phyloP scores from a whole-genome alignment of 345 rosid genomes.

The Aurinia saxatilis region DNA sequence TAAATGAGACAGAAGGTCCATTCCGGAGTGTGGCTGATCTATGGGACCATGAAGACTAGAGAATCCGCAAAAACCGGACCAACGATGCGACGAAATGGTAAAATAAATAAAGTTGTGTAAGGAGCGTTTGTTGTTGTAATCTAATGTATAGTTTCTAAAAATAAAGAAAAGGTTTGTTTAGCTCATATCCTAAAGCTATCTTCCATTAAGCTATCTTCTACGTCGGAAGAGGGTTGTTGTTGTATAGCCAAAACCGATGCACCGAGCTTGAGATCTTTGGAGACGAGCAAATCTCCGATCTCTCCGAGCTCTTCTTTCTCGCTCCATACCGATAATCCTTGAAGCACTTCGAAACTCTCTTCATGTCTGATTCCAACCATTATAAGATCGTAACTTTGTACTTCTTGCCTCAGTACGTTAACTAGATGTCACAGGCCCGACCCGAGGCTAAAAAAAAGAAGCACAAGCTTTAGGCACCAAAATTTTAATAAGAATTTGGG shows the following conservation, averaged over 20 bases:
- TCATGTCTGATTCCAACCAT: slow-evolving; percentile 35
- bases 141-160: neutral
- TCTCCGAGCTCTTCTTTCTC: slow-evolving; percentile 33
- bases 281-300: slow-evolving; percentile 30
- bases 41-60: slow-evolving; percentile 50
- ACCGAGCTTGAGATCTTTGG: slow-evolving; percentile 19
- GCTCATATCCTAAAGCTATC: neutral
- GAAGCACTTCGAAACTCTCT: neutral
- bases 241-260: slow-evolving; percentile 30
- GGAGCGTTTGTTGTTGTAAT: neutral
- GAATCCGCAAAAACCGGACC: neutral
- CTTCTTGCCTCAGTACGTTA: neutral
- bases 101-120: neutral
- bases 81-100: neutral
- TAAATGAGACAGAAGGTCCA: slow-evolving; percentile 36
- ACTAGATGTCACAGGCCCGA: too few species aligned
- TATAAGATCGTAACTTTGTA: slow-evolving; percentile 23
- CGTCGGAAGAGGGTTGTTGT: slow-evolving; percentile 24
- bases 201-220: neutral
- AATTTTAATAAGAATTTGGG: too few species aligned
- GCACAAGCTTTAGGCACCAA: too few species aligned
- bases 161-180: neutral
- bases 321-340: slow-evolving; percentile 33
- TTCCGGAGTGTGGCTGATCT: slow-evolving; percentile 43
- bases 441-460: too few species aligned